A percentile compares a stretch with the other conserved stretches of the same genome.
phyloP scores from a whole-genome alignment of 129 eudicot species.

The Deinandra increscens region DNA sequence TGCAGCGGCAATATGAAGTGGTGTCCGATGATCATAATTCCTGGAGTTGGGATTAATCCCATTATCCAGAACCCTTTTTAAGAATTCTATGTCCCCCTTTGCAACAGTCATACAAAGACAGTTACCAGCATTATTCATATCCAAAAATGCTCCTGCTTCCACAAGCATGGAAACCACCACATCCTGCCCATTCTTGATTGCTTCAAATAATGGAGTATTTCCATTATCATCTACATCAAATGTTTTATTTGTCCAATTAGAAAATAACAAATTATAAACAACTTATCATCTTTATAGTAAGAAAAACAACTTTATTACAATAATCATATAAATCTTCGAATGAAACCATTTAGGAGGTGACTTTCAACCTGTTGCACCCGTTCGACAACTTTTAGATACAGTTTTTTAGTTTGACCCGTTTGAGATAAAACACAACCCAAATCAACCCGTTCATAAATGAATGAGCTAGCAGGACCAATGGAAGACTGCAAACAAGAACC shows the following conservation, averaged over 20 bases:
- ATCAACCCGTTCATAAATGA: neutral
- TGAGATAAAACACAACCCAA: neutral
- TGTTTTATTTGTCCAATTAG: neutral
- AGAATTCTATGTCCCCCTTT: constrained; percentile 41
- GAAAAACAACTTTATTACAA: neutral
- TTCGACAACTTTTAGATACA: neutral
- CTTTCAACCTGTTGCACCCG: neutral
- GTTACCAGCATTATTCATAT: constrained; percentile 45
- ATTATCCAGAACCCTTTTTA: constrained; percentile 40
- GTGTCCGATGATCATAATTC: constrained; percentile 63
- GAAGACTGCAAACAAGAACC: neutral
- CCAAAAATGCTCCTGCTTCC: constrained; percentile 50
- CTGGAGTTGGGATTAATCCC: constrained; percentile 65
- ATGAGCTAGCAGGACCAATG: neutral
- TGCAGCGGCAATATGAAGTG: constrained; percentile 68
- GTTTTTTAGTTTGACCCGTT: neutral
- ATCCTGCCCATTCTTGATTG: constrained; percentile 54
- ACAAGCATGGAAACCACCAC: constrained; percentile 51
- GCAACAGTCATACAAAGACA: constrained; percentile 55
- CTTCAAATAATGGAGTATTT: constrained; percentile 59
- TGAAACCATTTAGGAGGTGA: neutral
- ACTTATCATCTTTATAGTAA: neutral
- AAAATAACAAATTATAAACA: neutral
- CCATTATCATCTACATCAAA: constrained; percentile 48
- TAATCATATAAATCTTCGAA: neutral